Evolutionary conservation across 805 yeast genomes (phyloP).

Genomic region (Nakazawaea sp.): DNA sequence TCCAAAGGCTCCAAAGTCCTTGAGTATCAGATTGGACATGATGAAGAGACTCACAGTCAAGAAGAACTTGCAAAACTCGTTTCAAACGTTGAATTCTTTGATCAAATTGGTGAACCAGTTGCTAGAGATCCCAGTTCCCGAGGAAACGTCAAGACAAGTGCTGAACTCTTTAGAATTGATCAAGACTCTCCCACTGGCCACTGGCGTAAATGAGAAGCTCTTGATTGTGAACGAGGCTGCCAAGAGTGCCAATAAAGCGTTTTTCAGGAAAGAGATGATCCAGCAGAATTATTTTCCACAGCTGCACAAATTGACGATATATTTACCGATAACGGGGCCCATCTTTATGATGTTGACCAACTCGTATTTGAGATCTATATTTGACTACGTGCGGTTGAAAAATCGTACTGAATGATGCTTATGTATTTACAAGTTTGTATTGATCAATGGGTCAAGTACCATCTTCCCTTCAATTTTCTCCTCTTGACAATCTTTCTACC

Average conservation of each 20-base stretch:
- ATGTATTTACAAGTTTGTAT: background rate
- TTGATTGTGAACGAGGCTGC: slow-evolving; percentile 33
- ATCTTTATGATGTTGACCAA: slow-evolving; percentile 54
- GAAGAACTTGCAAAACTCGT: slow-evolving; percentile 53
- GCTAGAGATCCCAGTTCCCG: slow-evolving; percentile 79
- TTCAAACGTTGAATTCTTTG: slow-evolving; percentile 69
- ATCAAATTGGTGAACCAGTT: slow-evolving; percentile 61
- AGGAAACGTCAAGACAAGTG: slow-evolving; percentile 55
- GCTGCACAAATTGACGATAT: slow-evolving; percentile 93
- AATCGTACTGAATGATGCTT: background rate
- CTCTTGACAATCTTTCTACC: slow-evolving; percentile 77
- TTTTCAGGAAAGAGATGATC: slow-evolving; percentile 91
- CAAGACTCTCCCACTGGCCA: slow-evolving; percentile 26
- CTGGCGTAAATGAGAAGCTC: slow-evolving; percentile 27
- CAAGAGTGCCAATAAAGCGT: slow-evolving; percentile 62
- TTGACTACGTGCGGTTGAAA: slow-evolving; percentile 20
- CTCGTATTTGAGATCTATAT: slow-evolving; percentile 40
- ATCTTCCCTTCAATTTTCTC: slow-evolving; percentile 84
- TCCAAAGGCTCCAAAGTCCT: slow-evolving; percentile 42
- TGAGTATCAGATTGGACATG: slow-evolving; percentile 57
- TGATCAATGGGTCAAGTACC: slow-evolving; percentile 76
- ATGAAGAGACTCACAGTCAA: slow-evolving; percentile 53
- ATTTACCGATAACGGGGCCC: slow-evolving; percentile 87
- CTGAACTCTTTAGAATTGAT: slow-evolving; percentile 38
- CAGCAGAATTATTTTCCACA: slow-evolving; percentile 93